These are phyloP conservation scores for Paracamarosporium sp. DNA, from an alignment of 2,329 filamentous ascomycete genomes.

Conservation along the genomic window DNA sequence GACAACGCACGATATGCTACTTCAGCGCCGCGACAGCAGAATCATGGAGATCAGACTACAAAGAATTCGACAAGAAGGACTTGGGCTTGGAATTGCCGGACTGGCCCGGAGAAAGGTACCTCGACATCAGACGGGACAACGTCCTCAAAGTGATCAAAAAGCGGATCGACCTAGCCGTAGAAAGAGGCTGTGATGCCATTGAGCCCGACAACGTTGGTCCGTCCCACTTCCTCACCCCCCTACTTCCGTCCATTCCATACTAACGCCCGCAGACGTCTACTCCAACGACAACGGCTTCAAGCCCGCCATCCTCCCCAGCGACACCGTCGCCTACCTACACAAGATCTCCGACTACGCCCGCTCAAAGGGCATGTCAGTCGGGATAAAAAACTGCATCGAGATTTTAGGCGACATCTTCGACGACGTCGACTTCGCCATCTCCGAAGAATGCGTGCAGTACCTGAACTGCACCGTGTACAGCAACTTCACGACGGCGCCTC, in stretches of 20 bases:
- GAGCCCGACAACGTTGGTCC: constrained; percentile 44
- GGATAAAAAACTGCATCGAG: constrained; percentile 32
- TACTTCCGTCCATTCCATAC: not conserved
- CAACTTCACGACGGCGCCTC: constrained; percentile 29
- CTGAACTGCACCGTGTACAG: constrained; percentile 28
- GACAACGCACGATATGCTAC: constrained; percentile 30
- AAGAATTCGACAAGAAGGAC: constrained; percentile 21
- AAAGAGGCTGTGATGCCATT: constrained; percentile 46
- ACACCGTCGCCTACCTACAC: constrained; percentile 26
- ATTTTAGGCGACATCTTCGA: constrained; percentile 31
- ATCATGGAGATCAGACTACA: constrained; percentile 30
- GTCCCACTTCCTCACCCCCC: constrained; percentile 10
- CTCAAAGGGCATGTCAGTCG: constrained; percentile 26
- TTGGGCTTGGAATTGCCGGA: constrained; percentile 26
- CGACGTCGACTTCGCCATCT: constrained; percentile 32
- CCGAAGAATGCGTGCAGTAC: constrained; percentile 30
- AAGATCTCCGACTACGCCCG: constrained; percentile 25
- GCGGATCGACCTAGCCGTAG: constrained; percentile 29
- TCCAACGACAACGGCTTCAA: constrained; percentile 30
- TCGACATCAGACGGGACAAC: constrained; percentile 27
- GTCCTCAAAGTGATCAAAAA: constrained; percentile 32
- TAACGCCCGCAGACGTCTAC: constrained; percentile 21
- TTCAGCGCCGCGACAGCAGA: constrained; percentile 33
- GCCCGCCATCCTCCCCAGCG: constrained; percentile 21
- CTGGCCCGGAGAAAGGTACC: constrained; percentile 31